phyloP scores from a whole-genome alignment of 768 basidiomycete species.

The Grammothele lineata region DNA sequence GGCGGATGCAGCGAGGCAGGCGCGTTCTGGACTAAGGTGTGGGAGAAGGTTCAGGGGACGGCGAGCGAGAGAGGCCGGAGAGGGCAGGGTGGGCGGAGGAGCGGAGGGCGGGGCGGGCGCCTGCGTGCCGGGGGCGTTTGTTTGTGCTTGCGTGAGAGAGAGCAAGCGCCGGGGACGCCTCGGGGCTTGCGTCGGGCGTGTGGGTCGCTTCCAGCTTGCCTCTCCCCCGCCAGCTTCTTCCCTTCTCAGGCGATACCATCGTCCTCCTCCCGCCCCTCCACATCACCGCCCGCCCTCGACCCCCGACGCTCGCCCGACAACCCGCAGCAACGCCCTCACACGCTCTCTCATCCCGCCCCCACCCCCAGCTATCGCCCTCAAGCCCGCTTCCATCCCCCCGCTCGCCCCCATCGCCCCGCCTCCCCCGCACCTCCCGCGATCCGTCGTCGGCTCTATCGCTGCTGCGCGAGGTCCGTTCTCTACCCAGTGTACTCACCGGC shows the following conservation, averaged over 20 bases:
- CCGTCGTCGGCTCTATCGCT: slow-evolving; percentile 8
- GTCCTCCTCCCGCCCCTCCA: slow-evolving; percentile 9
- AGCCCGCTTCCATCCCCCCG: slow-evolving; percentile 1
- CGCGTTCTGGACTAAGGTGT: too few relatives aligned
- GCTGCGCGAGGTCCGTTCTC: slow-evolving; percentile 15
- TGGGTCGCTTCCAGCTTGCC: neutral
- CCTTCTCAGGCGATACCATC: slow-evolving; percentile 17
- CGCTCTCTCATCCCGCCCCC: slow-evolving; percentile 2
- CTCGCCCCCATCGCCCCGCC: neutral
- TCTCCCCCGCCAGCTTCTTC: slow-evolving; percentile 18
- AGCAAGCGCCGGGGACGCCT: too few relatives aligned
- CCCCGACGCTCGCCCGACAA: slow-evolving; percentile 5
- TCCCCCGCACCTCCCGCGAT: neutral
- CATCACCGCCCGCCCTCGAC: slow-evolving; percentile 3
- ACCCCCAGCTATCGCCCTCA: neutral
- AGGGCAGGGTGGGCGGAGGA: too few relatives aligned
- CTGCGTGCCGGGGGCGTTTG: too few relatives aligned
- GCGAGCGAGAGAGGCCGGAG: too few relatives aligned
- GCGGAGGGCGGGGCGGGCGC: too few relatives aligned
- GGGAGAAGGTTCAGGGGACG: too few relatives aligned
- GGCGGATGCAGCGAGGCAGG: too few relatives aligned
- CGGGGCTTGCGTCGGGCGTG: too few relatives aligned
- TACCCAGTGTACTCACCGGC: neutral
- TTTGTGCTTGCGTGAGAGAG: too few relatives aligned
- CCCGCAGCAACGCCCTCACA: neutral